Conservation (phyloP, 345 rosid species). For the Hibiscus tridactylites region DNA sequence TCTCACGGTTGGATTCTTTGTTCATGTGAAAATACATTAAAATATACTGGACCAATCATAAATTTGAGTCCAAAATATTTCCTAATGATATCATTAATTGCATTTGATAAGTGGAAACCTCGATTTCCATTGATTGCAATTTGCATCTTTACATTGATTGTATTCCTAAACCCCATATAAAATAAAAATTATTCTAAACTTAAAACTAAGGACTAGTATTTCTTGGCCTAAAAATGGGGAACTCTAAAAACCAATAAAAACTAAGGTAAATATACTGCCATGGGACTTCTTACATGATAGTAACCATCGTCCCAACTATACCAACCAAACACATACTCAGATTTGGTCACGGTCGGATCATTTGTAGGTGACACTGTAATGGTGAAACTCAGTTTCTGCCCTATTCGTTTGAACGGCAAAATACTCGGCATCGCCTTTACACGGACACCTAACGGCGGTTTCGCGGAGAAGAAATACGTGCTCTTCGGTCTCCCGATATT, state of each 20-base stretch:
- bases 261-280: constrained; percentile 45
- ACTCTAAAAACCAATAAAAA: not conserved
- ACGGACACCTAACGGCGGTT: constrained; percentile 41
- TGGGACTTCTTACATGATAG: constrained; percentile 63
- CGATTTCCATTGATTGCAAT: not conserved
- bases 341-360: not conserved
- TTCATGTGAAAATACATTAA: too few species aligned
- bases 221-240: not conserved
- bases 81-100: not conserved
- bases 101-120: not conserved
- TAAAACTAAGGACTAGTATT: not conserved
- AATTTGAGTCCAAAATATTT: too few species aligned
- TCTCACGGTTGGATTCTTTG: too few species aligned
- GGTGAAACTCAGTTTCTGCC: constrained; percentile 50
- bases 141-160: not conserved
- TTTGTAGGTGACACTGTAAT: constrained; percentile 17
- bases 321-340: constrained; percentile 59
- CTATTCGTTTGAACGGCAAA: constrained; percentile 33
- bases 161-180: not conserved
- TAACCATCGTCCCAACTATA: constrained; percentile 51
- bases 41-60: too few species aligned
- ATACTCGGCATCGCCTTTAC: constrained; percentile 40
- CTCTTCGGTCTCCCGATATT: constrained; percentile 42
- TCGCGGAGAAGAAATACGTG: constrained; percentile 30
- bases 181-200: not conserved